phyloP scores from a whole-genome alignment of 2,329 filamentous ascomycete species.

The Myrmaecium sp. region DNA sequence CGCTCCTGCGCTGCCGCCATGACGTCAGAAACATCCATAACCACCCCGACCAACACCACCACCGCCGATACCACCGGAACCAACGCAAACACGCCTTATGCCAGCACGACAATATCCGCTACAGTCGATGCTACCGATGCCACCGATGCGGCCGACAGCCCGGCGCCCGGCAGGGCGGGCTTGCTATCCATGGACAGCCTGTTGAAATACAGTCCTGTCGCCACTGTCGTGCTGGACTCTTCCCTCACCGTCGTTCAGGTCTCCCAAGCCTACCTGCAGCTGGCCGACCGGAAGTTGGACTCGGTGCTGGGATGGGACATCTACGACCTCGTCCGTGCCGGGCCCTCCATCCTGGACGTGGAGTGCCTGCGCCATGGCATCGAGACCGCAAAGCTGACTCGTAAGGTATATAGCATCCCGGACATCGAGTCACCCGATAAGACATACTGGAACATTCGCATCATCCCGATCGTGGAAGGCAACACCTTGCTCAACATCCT shows the following conservation, averaged over 20 bases:
- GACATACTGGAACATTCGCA: conserved; percentile 19
- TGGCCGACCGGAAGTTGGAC: conserved; percentile 17
- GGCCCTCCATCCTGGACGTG: conserved; percentile 19
- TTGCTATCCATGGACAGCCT: conserved; percentile 8
- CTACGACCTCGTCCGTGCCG: conserved; percentile 20
- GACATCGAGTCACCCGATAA: conserved; percentile 10
- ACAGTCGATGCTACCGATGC: too few species aligned
- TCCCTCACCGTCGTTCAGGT: conserved; percentile 38
- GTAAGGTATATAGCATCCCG: conserved; percentile 18
- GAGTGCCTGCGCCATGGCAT: conserved; percentile 20
- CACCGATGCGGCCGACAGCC: too few species aligned
- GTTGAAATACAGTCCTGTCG: conserved; percentile 25
- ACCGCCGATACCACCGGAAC: too few species aligned
- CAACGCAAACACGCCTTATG: too few species aligned
- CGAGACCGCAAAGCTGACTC: conserved; percentile 19
- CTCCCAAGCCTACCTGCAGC: conserved; percentile 25
- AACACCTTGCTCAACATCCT: conserved; percentile 23
- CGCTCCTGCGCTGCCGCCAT: too few species aligned
- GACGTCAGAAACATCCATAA: too few species aligned
- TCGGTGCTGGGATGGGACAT: conserved; percentile 21
- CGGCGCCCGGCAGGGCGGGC: too few species aligned
- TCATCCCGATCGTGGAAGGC: conserved; percentile 26
- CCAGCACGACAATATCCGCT: too few species aligned
- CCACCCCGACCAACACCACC: too few species aligned
- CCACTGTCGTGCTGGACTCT: conserved; percentile 14